phyloP scores from a whole-genome alignment of 495 filamentous ascomycete species.

The Hyaloscypha variabilis region DNA sequence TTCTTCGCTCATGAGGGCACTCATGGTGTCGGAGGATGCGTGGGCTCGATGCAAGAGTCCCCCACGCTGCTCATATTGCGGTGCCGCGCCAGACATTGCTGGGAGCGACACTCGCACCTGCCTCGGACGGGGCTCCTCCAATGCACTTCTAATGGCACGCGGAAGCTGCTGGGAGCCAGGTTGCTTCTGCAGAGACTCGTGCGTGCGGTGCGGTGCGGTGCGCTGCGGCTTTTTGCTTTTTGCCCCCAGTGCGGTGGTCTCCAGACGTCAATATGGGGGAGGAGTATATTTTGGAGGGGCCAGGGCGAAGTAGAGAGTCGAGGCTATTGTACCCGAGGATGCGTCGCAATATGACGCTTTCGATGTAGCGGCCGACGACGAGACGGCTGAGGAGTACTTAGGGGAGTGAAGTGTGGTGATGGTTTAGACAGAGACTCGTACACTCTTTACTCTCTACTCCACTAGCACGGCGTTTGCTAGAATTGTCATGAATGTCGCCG shows the following conservation, averaged over 20 bases:
- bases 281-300: background rate
- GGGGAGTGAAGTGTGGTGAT: background rate
- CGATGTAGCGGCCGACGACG: constrained; percentile 1
- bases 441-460: background rate
- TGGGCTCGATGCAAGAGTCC: constrained; percentile 27
- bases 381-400: background rate
- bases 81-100: constrained; percentile 32
- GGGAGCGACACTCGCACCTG: constrained; percentile 23
- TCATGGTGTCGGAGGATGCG: constrained; percentile 25
- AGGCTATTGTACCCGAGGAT: constrained; percentile 10
- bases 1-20: constrained; percentile 9
- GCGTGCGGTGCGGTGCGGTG: background rate
- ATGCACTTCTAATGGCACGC: background rate
- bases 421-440: background rate
- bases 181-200: background rate
- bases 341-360: constrained; percentile 11
- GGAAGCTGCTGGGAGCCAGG: constrained; percentile 1
- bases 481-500: background rate
- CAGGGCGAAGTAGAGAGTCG: background rate
- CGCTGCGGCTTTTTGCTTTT: background rate
- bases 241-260: constrained; percentile 3
- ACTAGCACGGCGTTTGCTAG: background rate
- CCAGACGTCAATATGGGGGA: background rate
- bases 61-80: constrained; percentile 34
- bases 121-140: constrained; percentile 10